These are phyloP conservation scores for Ceratorhiza oryzae-sativae DNA, from an alignment of 1,284 basidiomycete species.

Conservation along the genomic window DNA sequence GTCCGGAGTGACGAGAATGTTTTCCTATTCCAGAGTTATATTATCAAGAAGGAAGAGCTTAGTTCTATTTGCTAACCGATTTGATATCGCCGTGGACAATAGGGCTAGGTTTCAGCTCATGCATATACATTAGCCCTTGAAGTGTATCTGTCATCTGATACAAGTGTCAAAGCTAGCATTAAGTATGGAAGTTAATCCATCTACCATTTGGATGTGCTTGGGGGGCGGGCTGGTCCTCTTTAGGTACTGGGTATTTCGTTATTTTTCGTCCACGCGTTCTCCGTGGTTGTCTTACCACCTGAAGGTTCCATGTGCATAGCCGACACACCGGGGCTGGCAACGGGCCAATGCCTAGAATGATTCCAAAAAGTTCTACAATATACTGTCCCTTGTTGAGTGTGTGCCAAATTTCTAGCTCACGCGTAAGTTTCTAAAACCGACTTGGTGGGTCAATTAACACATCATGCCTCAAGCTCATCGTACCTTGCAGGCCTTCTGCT, in stretches of 20 bases:
- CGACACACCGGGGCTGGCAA: conserved; percentile 8
- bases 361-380: conserved; percentile 19
- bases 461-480: background rate
- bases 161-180: background rate
- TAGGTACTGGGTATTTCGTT: conserved; percentile 3
- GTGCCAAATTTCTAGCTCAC: conserved; percentile 32
- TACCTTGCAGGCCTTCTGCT: conserved; percentile 14
- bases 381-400: background rate
- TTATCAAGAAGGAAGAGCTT: too few relatives aligned
- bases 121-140: conserved; percentile 25
- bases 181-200: background rate
- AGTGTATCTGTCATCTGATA: conserved; percentile 33
- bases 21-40: background rate
- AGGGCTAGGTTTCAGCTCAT: conserved; percentile 16
- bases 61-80: too few relatives aligned
- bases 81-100: conserved; percentile 33
- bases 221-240: conserved; percentile 19
- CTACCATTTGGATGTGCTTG: conserved; percentile 32
- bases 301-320: conserved; percentile 18
- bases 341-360: conserved; percentile 12
- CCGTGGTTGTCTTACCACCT: background rate
- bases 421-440: conserved; percentile 16
- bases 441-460: background rate
- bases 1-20: conserved; percentile 21
- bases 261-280: background rate